Percentiles rank a stretch among this genome's conserved stretches.
Conservation (phyloP, 805 yeast genomes). For the Candida maris region DNA sequence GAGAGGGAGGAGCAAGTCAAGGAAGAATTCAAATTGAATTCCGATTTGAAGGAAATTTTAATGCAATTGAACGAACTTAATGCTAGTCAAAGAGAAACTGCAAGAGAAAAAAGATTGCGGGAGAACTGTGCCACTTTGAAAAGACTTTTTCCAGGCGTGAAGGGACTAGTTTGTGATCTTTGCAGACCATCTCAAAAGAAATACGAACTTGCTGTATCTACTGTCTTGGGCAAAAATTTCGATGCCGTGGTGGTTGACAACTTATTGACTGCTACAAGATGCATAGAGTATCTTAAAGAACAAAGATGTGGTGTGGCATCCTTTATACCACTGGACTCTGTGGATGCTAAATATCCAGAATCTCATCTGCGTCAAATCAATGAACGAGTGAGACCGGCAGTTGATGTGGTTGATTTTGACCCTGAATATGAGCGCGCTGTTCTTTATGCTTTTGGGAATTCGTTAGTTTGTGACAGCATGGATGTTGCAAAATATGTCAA, state of each 20-base stretch:
- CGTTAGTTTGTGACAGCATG: constrained; percentile 73
- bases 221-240: constrained; percentile 71
- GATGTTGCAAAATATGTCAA: constrained; percentile 66
- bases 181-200: constrained; percentile 72
- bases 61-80: constrained; percentile 64
- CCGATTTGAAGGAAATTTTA: constrained; percentile 57
- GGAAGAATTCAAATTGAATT: constrained; percentile 59
- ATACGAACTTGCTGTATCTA: constrained; percentile 70
- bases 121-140: constrained; percentile 70
- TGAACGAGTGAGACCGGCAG: constrained; percentile 57
- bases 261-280: constrained; percentile 65
- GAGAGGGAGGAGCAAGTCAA: constrained; percentile 35
- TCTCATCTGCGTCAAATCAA: constrained; percentile 51
- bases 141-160: constrained; percentile 79
- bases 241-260: constrained; percentile 85
- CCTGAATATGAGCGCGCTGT: constrained; percentile 69
- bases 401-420: constrained; percentile 73
- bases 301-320: constrained; percentile 83
- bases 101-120: constrained; percentile 62
- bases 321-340: constrained; percentile 83
- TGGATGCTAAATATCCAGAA: constrained; percentile 53
- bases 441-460: constrained; percentile 72
- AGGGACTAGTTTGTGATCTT: constrained; percentile 75
- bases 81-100: constrained; percentile 73
- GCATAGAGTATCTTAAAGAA: constrained; percentile 76